A percentile compares a stretch with the other conserved stretches of the same genome.
Conservation (phyloP, 768 basidiomycete species). For the Auricularia sp. region DNA sequence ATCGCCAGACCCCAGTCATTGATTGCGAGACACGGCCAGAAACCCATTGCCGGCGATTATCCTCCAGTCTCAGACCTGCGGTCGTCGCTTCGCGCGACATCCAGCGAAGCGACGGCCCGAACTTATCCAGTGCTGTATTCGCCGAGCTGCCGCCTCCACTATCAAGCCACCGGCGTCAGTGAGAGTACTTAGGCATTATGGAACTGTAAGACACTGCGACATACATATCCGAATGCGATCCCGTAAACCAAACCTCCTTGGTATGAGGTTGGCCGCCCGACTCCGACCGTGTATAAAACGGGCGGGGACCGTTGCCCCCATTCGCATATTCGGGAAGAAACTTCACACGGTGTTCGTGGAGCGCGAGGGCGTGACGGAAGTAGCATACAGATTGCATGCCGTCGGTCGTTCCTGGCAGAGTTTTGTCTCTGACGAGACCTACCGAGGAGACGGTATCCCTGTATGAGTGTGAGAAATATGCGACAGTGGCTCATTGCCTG, state of each 20-base stretch:
- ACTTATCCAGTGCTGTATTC: slow-evolving; percentile 5
- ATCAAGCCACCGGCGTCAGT: not conserved
- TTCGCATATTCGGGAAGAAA: slow-evolving; percentile 35
- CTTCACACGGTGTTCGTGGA: slow-evolving; percentile 39
- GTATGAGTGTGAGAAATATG: not conserved
- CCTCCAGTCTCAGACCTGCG: slow-evolving; percentile 16
- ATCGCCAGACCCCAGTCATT: not conserved
- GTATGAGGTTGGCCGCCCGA: slow-evolving; percentile 10
- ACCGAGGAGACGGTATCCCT: slow-evolving; percentile 24
- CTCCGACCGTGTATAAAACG: not conserved
- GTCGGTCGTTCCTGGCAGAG: slow-evolving; percentile 22
- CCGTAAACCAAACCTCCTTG: slow-evolving; percentile 36
- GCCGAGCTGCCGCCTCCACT: slow-evolving; percentile 15
- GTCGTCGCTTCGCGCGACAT: slow-evolving; percentile 23
- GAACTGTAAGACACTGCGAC: slow-evolving; percentile 5
- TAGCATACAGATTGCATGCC: slow-evolving; percentile 25
- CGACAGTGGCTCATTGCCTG: not conserved
- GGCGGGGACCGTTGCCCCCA: slow-evolving; percentile 14
- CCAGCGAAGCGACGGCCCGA: slow-evolving; percentile 19
- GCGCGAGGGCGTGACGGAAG: slow-evolving; percentile 37
- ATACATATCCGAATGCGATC: slow-evolving; percentile 30
- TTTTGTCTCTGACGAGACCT: slow-evolving; percentile 23
- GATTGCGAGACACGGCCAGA: not conserved
- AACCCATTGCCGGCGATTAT: not conserved
- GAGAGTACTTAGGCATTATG: not conserved